These are phyloP conservation scores for Ulota crispa DNA, from an alignment of 225 moss, liverwort and hornwort species.

Conservation along the genomic window DNA sequence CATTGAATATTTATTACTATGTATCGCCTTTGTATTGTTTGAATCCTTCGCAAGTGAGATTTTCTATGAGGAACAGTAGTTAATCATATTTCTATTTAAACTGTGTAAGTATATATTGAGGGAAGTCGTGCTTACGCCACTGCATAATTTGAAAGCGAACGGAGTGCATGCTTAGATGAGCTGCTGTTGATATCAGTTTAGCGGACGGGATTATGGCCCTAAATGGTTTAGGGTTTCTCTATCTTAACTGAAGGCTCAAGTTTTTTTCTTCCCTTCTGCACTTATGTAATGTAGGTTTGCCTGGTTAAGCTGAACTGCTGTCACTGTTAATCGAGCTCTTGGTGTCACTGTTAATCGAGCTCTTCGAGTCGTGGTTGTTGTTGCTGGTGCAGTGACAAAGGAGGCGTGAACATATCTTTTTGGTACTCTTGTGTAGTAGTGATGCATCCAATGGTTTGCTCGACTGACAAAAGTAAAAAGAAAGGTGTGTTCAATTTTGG, in stretches of 20 bases:
- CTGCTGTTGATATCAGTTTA: neutral
- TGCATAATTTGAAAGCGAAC: too few species aligned
- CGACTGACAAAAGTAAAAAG: neutral
- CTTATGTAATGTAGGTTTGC: neutral
- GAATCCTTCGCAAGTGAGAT: too few species aligned
- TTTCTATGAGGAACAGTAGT: too few species aligned
- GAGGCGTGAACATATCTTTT: neutral
- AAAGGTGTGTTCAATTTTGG: constrained; percentile 9
- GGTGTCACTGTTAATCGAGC: neutral
- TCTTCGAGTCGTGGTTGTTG: neutral
- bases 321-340: neutral
- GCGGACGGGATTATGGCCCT: neutral
- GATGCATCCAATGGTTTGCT: constrained; percentile 3
- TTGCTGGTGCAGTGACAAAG: constrained; percentile 15
- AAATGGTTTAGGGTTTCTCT: neutral
- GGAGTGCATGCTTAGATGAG: too few species aligned
- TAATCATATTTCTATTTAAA: too few species aligned
- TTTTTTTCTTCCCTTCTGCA: too few species aligned
- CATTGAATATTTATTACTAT: too few species aligned
- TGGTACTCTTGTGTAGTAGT: constrained; percentile 1
- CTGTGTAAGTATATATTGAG: too few species aligned
- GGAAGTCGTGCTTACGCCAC: too few species aligned
- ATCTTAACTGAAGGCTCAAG: too few species aligned
- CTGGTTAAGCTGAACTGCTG: neutral
- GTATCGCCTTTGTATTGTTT: too few species aligned